Evolutionary conservation across 495 filamentous ascomycete species (phyloP), one percentile per base, ranked within the genome.

Genomic region (Aspergillus olivimuriae): DNA sequence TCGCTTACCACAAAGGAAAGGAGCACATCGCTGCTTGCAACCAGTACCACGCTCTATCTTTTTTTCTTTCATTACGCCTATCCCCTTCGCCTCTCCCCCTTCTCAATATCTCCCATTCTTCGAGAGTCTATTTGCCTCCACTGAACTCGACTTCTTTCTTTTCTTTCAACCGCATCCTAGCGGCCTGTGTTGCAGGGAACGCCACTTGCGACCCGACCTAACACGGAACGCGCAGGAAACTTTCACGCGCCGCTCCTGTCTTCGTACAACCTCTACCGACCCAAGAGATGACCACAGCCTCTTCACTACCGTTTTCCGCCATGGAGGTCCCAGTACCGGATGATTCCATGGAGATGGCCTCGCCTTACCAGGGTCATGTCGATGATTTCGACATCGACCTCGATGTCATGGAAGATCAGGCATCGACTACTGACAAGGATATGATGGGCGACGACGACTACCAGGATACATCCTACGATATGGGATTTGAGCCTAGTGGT

Each of bases 321-420:
- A 73, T 72, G 68, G 68, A 72, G 34, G 53, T 61, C n/a, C 62
- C 66, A n/a, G 40, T 43, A 16, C 41, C 56, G 20, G 67, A 72
- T 35, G 68, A 73, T 39, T 65, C 60, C 36, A 82, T 83, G 77
- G 76, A 76, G 44, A 70, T 77, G 60, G 72, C 65, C 14, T 71
- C 70, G 32, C 69, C 69, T 20, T 70, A 70, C 30, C 56, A 62
- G 12, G 69, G 63, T 2, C 62, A 66, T 31, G 75, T 70, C 32
- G 82, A 87, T 55, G 81, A 86, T 48, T 83, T 86, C 41, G 85
- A 88, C 43, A 84, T 88, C 50, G 83, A 88, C 49, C 69, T 88
- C 49, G 84, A 89, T 55, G 65, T 84, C 14, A 75, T 77, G 56
- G 67, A 74, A 41, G 75, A 72, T 32, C 66, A 75, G 21, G 57